These are phyloP conservation scores for Talinum fruticosum DNA, from an alignment of 148 eudicot species.

Conservation along the genomic window DNA sequence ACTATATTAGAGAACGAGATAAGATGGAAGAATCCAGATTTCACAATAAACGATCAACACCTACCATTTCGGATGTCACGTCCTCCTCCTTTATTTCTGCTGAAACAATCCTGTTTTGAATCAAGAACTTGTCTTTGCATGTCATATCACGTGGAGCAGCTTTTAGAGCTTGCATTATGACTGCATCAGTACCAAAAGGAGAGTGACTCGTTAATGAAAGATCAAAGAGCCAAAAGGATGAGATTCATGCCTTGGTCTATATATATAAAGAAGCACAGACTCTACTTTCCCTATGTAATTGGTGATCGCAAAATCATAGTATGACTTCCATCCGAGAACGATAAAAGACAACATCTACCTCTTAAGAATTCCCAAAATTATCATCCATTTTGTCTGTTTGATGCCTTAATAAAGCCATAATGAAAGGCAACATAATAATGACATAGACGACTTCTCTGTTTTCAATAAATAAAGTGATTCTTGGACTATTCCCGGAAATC, in stretches of 20 bases:
- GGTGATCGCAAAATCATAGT: neutral
- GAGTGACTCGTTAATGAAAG: neutral
- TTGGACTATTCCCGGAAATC: too few species aligned
- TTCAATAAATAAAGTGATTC: neutral
- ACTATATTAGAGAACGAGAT: neutral
- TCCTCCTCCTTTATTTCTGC: conserved; percentile 69
- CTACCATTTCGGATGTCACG: conserved; percentile 67
- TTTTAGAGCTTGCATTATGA: conserved; percentile 84
- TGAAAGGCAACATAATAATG: neutral
- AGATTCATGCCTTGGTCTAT: neutral
- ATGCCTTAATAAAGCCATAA: neutral
- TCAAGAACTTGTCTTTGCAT: conserved; percentile 93
- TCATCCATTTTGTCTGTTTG: too few species aligned
- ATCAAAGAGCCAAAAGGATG: neutral
- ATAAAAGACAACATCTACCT: too few species aligned
- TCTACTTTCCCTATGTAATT: neutral
- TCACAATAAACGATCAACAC: conserved; percentile 9
- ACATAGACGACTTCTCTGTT: neutral
- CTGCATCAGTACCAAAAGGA: conserved; percentile 35
- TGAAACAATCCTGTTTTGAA: conserved; percentile 78
- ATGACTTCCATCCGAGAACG: neutral
- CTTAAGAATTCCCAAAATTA: too few species aligned
- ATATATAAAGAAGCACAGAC: neutral
- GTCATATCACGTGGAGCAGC: conserved; percentile 62
- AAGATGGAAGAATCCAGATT: neutral